Conservation (phyloP, 352 stramenopile genomes). For the Saprolegnia diclina region DNA sequence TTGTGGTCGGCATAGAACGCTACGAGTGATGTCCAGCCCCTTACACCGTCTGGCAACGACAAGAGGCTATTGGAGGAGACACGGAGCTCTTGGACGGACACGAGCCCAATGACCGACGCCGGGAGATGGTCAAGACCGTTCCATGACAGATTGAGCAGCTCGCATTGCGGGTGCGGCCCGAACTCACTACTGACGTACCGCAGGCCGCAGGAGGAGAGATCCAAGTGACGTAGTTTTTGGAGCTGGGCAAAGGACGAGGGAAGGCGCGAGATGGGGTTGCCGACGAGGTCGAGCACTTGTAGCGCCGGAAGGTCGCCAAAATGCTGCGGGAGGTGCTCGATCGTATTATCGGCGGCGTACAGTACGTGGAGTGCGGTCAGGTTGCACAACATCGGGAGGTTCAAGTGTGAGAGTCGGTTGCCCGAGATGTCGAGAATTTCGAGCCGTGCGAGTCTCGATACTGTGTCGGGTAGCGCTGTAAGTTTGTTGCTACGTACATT, state of each 20-base stretch:
- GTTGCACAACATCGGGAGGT: not conserved
- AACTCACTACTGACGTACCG: conserved; percentile 23
- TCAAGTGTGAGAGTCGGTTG: conserved; percentile 5
- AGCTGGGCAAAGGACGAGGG: conserved; percentile 49
- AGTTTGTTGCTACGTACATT: conserved; percentile 53
- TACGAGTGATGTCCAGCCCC: conserved; percentile 41
- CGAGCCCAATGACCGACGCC: conserved; percentile 5
- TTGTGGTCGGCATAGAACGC: conserved; percentile 53
- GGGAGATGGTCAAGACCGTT: conserved; percentile 28
- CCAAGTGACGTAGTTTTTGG: conserved; percentile 42
- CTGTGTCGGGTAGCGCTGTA: conserved; percentile 31
- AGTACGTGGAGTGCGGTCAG: conserved; percentile 33
- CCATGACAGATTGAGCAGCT: conserved; percentile 19
- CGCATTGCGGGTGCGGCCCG: not conserved
- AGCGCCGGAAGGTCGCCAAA: conserved; percentile 32
- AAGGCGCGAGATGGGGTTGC: conserved; percentile 42
- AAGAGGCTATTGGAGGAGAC: conserved; percentile 57
- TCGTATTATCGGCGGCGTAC: conserved; percentile 36
- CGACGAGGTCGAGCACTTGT: conserved; percentile 37
- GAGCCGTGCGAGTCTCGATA: conserved; percentile 35
- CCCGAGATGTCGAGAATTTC: conserved; percentile 34
- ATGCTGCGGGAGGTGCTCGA: conserved; percentile 35
- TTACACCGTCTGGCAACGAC: conserved; percentile 51
- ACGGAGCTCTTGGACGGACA: conserved; percentile 34
- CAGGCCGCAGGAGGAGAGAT: conserved; percentile 16